Evolutionary conservation across 2,329 filamentous ascomycete species (phyloP).

Genomic region (Clathrospora elynae): DNA sequence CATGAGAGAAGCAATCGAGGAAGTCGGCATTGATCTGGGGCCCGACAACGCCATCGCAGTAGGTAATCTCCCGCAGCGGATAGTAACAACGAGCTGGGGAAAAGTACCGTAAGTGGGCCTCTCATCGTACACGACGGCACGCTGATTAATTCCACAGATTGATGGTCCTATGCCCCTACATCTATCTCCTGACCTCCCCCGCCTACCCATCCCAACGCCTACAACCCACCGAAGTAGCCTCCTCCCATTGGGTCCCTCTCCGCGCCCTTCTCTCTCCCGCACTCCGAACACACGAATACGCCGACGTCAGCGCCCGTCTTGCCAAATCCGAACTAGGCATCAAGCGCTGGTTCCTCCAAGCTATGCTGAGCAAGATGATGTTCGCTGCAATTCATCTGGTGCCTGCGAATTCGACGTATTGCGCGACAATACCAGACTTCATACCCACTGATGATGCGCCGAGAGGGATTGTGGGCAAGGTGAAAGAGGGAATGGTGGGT

Average conservation of each 20-base stretch:
- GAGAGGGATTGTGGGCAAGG: slow-evolving; percentile 15
- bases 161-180: slow-evolving; percentile 72
- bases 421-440: slow-evolving; percentile 59
- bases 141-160: slow-evolving; percentile 51
- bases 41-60: slow-evolving; percentile 54
- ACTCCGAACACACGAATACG: slow-evolving; percentile 65
- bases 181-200: slow-evolving; percentile 66
- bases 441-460: slow-evolving; percentile 39
- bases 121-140: neutral
- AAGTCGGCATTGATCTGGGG: slow-evolving; percentile 67
- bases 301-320: slow-evolving; percentile 67
- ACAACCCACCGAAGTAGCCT: slow-evolving; percentile 71
- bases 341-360: slow-evolving; percentile 59
- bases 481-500: slow-evolving; percentile 25
- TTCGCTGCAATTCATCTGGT: slow-evolving; percentile 68
- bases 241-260: slow-evolving; percentile 71
- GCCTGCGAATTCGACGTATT: slow-evolving; percentile 66
- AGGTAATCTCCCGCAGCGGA: slow-evolving; percentile 68
- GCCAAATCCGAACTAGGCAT: slow-evolving; percentile 61
- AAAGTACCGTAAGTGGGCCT: slow-evolving; percentile 60
- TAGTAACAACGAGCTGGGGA: slow-evolving; percentile 70
- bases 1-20: slow-evolving; percentile 67
- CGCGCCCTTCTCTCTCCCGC: slow-evolving; percentile 64
- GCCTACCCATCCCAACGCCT: slow-evolving; percentile 62
- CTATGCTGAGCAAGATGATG: slow-evolving; percentile 68